A percentile compares a stretch with the other conserved stretches of the same genome.
Evolutionary conservation across 768 basidiomycete genomes (phyloP).

Genomic region (Boletus eberwhitei): DNA sequence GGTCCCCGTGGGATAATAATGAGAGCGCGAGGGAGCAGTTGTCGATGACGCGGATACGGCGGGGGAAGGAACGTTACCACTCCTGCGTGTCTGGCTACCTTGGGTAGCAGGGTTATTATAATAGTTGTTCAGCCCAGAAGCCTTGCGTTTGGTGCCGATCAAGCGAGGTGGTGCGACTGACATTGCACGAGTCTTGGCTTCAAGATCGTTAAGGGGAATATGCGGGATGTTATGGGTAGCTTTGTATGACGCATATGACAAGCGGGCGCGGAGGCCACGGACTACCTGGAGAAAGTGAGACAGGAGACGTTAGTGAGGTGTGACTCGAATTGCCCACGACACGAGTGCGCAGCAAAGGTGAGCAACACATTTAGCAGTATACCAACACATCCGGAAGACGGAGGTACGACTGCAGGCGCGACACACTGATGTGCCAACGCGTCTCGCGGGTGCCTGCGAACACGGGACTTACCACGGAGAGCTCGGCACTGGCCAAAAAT

Average conservation of each 20-base stretch:
- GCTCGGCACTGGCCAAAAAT: conserved; percentile 74
- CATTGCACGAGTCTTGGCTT: conserved; percentile 51
- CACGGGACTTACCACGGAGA: conserved; percentile 66
- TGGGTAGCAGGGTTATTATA: conserved; percentile 54
- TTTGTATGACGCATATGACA: conserved; percentile 84
- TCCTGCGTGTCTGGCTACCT: conserved; percentile 36
- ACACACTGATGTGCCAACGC: conserved; percentile 39
- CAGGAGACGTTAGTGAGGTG: conserved; percentile 29
- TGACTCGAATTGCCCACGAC: conserved; percentile 6
- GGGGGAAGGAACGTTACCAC: conserved; percentile 45
- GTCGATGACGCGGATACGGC: conserved; percentile 24
- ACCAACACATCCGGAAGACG: conserved; percentile 3
- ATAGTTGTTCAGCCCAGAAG: conserved; percentile 39
- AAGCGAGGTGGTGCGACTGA: conserved; percentile 47
- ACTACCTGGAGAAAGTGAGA: conserved; percentile 56
- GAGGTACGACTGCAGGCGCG: conserved; percentile 19
- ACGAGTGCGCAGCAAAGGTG: conserved; percentile 3
- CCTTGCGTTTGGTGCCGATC: conserved; percentile 59
- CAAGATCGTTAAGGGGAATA: conserved; percentile 66
- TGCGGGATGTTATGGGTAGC: conserved; percentile 70
- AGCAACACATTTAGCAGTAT: not conserved
- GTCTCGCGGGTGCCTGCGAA: conserved; percentile 36
- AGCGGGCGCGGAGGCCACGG: conserved; percentile 73
- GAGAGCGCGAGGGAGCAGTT: conserved; percentile 37
- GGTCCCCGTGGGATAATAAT: conserved; percentile 40